These are phyloP conservation scores for Diospyros kaki DNA, from an alignment of 148 eudicot genomes.

Conservation along the genomic window DNA sequence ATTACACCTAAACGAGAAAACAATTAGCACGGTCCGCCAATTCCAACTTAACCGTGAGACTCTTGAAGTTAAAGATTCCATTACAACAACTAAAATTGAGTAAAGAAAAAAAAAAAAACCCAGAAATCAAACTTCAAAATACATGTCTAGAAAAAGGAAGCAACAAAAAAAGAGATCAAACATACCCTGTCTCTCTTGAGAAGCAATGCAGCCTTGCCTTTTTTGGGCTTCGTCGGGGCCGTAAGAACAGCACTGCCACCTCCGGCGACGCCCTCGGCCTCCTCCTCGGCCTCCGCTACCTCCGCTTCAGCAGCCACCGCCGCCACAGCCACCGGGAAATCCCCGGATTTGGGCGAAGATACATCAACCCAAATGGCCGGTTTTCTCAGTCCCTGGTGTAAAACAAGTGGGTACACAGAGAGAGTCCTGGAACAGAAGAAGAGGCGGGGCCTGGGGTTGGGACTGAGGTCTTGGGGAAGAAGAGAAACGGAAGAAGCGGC, in stretches of 20 bases:
- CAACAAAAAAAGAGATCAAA: neutral
- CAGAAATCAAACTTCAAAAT: no score
- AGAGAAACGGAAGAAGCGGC: neutral
- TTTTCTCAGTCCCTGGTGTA: neutral
- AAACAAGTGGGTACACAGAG: conserved; percentile 2
- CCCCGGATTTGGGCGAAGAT: neutral
- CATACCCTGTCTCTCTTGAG: conserved; percentile 83
- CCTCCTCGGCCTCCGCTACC: conserved; percentile 28
- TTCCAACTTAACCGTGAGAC: neutral
- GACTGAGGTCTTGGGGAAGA: conserved; percentile 4
- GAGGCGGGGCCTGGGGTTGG: neutral
- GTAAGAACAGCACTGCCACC: conserved; percentile 21
- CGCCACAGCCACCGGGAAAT: conserved; percentile 39
- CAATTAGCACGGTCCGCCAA: neutral
- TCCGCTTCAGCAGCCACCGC: conserved; percentile 52
- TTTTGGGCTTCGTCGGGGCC: conserved; percentile 59
- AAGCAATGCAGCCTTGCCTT: conserved; percentile 88
- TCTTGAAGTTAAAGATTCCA: neutral
- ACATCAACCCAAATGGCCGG: conserved; percentile 6
- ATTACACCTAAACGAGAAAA: no score
- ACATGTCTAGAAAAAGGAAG: no score
- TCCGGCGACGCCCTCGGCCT: conserved; percentile 15
- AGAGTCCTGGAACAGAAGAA: neutral
- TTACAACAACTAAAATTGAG: neutral
- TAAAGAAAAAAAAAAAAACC: no score